Percentiles rank a stretch among this genome's conserved stretches.
phyloP scores from a whole-genome alignment of 148 eudicot genomes.

The Camellia granthamiana region DNA sequence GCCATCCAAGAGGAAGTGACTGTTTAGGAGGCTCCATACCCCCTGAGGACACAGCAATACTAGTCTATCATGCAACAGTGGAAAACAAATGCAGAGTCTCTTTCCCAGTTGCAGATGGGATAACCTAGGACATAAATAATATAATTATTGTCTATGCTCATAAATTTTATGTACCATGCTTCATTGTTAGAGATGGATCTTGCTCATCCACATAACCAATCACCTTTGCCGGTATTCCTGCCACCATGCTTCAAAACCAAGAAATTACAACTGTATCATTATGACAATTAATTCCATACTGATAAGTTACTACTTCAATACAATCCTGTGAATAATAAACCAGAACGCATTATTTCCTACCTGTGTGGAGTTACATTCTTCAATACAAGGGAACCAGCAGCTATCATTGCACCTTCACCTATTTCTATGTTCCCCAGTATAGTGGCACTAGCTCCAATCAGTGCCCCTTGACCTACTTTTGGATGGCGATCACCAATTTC shows the following conservation, averaged over 20 bases:
- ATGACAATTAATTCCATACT: not conserved
- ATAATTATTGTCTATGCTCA: not conserved
- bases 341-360: slow-evolving; percentile 19
- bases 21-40: not conserved
- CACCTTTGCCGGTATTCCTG: slow-evolving; percentile 63
- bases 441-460: slow-evolving; percentile 59
- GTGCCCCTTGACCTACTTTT: slow-evolving; percentile 59
- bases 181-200: slow-evolving; percentile 63
- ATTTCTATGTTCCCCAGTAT: slow-evolving; percentile 55
- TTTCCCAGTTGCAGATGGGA: not conserved
- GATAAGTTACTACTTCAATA: not conserved
- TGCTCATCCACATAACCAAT: slow-evolving; percentile 55
- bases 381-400: slow-evolving; percentile 60
- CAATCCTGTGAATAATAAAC: not conserved
- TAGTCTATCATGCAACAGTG: not conserved
- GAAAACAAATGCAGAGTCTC: slow-evolving; percentile 5
- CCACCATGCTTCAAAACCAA: slow-evolving; percentile 46
- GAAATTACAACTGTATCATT: slow-evolving; percentile 5
- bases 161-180: slow-evolving; percentile 40
- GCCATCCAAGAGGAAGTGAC: not conserved
- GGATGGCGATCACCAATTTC: slow-evolving; percentile 67
- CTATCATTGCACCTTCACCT: slow-evolving; percentile 71
- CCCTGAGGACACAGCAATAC: not conserved
- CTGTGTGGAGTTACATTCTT: slow-evolving; percentile 61
- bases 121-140: not conserved